Evolutionary conservation across 192 early-diverging fungal genomes (phyloP).

Genomic region (Cetraspora pellucida): DNA sequence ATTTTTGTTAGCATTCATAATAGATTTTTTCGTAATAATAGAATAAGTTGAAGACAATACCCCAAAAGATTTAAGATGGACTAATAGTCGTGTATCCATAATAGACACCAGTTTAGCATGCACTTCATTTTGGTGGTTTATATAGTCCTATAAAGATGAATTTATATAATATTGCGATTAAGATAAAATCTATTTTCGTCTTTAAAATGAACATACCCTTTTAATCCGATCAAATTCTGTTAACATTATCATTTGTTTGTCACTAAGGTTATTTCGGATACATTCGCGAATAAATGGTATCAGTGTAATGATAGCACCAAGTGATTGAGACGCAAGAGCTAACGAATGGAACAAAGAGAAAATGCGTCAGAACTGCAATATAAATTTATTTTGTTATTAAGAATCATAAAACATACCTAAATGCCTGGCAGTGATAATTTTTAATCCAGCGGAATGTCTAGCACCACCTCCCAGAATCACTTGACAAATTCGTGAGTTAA

Average conservation of each 20-base stretch:
- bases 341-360: background rate
- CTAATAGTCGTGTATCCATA: constrained; percentile 88
- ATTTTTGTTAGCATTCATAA: background rate
- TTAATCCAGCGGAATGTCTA: constrained; percentile 91
- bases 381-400: background rate
- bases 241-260: constrained; percentile 80
- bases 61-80: constrained; percentile 77
- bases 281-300: constrained; percentile 82
- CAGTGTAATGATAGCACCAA: constrained; percentile 83
- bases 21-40: background rate
- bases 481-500: constrained; percentile 95
- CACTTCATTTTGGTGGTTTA: constrained; percentile 89
- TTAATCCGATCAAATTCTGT: constrained; percentile 87
- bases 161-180: background rate
- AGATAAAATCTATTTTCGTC: background rate
- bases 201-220: constrained; percentile 42
- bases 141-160: constrained; percentile 65
- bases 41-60: constrained; percentile 43
- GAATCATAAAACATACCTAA: constrained; percentile 56
- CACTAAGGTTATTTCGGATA: constrained; percentile 69
- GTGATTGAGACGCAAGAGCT: constrained; percentile 91
- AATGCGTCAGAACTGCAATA: no score
- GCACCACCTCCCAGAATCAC: constrained; percentile 98
- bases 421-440: constrained; percentile 97
- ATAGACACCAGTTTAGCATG: constrained; percentile 90